Percentiles rank a stretch among this genome's conserved stretches.
phyloP scores from a whole-genome alignment of 148 eudicot genomes.

The Salicornia ramosissima region DNA sequence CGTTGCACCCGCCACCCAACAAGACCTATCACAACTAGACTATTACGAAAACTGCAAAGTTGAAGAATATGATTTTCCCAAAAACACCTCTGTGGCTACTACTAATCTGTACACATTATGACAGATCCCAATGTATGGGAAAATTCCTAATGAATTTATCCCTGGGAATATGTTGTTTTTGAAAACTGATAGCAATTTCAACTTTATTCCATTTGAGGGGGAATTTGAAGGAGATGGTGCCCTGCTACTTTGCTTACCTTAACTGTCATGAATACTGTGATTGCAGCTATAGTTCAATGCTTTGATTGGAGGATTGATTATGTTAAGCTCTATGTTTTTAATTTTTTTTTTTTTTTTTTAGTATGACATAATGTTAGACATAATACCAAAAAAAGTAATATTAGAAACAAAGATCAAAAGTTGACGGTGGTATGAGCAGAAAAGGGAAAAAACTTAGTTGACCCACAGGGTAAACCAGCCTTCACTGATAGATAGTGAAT shows the following conservation, averaged over 20 bases:
- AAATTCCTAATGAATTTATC: constrained; percentile 26
- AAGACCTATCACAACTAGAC: constrained; percentile 22
- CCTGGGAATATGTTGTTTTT: constrained; percentile 32
- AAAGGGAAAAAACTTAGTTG: no score
- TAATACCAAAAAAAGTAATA: no score
- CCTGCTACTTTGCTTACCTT: constrained; percentile 20
- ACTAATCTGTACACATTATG: constrained; percentile 28
- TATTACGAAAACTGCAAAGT: constrained; percentile 29
- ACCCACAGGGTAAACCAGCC: no score
- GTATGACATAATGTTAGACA: no score
- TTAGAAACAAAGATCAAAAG: no score
- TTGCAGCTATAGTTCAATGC: constrained; percentile 21
- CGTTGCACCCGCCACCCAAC: constrained; percentile 40
- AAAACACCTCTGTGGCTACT: constrained; percentile 18
- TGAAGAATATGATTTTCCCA: constrained; percentile 24
- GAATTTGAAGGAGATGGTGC: constrained; percentile 31
- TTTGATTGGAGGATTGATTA: constrained; percentile 20
- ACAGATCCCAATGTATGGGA: constrained; percentile 35
- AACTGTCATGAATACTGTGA: constrained; percentile 14
- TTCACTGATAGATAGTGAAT: no score
- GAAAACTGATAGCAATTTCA: neutral
- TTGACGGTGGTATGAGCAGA: no score
- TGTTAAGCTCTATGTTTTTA: constrained; percentile 12
- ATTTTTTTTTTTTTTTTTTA: no score
- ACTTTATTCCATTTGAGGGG: constrained; percentile 23